Evolutionary conservation across 2,329 filamentous ascomycete genomes (phyloP), one percentile per base, ranked within the genome.

Genomic region (Mollisia scopiformis): DNA sequence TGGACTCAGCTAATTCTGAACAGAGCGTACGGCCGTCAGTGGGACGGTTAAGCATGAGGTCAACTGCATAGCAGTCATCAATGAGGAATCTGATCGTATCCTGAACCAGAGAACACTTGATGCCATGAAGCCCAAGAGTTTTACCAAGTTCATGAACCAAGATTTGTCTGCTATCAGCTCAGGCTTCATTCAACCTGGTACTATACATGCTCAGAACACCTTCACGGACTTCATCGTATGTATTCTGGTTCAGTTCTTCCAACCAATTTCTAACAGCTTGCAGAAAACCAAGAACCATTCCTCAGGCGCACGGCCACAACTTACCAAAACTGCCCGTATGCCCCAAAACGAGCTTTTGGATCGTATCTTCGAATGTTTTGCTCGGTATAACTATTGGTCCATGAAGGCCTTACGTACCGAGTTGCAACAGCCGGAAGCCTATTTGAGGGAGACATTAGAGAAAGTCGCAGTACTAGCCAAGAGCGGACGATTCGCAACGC

Each of bases 381-480:
- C 88, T 59, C 81, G 90, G 71, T 96, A 90, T 81, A 88, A 89
- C 69, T 98, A 95, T 77, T 99, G 94, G 93, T 88, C 90, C n/a
- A 91, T 98, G 82, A 93, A 92, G 72, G 86, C 90, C 5, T 84
- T 99, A 68, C 92, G 92, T 65, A 82, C 87, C 54, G 80, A 84
- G 62, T 85, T 96, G 39, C 85, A 88, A 62, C 95, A 99, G 77
- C 95, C 95, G 1, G 95, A 98, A 74, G 88, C 90, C n/a, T 98
- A 93, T 75, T 85, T 99, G 63, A 92, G 94, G 57, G 87, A 95
- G 73, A 89, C 88, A 0, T 78, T 99, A 67, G 90, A 93, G 64
- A 88, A 92, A 72, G 86, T 98, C 62, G 94, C 92, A 0, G 86
- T 90, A 21, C 78, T 97, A 62, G 88, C 96, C 73, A 91, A 93